Conservation (phyloP, 768 basidiomycete species). For the Suillus sp. region DNA sequence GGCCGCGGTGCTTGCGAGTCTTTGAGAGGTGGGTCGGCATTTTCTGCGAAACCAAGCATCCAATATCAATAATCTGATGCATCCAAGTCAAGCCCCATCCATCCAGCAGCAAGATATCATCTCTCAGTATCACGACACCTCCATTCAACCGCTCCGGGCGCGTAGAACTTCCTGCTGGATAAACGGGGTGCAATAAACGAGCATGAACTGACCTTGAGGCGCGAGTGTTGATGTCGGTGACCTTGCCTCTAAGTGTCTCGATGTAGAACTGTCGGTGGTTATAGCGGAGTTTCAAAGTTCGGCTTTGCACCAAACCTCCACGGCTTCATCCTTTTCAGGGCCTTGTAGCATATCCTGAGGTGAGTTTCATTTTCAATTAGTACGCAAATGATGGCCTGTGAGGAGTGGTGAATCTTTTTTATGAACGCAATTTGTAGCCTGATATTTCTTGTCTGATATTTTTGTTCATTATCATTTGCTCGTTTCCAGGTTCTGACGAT, state of each 20-base stretch:
- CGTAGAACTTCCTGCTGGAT: constrained; percentile 21
- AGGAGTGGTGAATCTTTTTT: constrained; percentile 20
- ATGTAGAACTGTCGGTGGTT: constrained; percentile 12
- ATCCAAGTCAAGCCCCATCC: constrained; percentile 40
- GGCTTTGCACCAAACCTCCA: constrained; percentile 27
- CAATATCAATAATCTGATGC: constrained; percentile 27
- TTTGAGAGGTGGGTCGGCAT: constrained; percentile 98
- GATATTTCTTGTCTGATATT: constrained; percentile 44
- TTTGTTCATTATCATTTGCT: not conserved
- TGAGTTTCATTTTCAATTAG: constrained; percentile 15
- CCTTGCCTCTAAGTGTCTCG: constrained; percentile 19
- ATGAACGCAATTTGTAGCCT: constrained; percentile 57
- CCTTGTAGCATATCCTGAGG: constrained; percentile 17
- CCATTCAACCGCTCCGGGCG: constrained; percentile 18
- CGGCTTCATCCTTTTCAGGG: constrained; percentile 18
- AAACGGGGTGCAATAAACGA: constrained; percentile 22
- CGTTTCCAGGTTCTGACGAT: constrained; percentile 17
- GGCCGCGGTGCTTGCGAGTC: constrained; percentile 99
- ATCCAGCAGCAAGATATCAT: constrained; percentile 52
- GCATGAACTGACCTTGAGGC: constrained; percentile 69
- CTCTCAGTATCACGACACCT: constrained; percentile 20
- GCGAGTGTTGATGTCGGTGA: constrained; percentile 47
- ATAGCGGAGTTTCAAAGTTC: constrained; percentile 30
- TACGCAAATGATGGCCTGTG: constrained; percentile 49
- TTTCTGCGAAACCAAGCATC: constrained; percentile 37